Base-by-base conservation (phyloP, 2,329 filamentous ascomycete genomes). In the Moelleriella libera region DNA sequence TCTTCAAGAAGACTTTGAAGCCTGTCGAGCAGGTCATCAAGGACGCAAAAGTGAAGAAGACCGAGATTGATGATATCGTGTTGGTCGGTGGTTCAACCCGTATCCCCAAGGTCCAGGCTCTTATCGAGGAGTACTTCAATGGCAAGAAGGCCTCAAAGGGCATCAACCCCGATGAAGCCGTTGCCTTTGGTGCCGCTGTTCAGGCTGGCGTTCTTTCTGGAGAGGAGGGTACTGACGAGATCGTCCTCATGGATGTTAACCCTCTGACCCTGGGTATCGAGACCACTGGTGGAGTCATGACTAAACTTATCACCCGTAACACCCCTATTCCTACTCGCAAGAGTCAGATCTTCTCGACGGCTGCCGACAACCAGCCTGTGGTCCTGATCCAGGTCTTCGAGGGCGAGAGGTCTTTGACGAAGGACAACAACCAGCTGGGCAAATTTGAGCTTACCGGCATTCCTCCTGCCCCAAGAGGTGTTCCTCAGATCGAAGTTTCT, bases 1-100 rank as follows among this genome's bases (percentile, higher is more conserved):
- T 97, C 52, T 97, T 97, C 84, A 95, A 95, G 83, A 94, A 92
- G 80, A 97, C 92, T 50, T 80, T 97, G 56, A 95, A 96, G 82
- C 90, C 92, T 49, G 92, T 97, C 57, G 88, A 97, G 75, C 89
- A 96, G 78, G 92, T 97, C 57, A 80, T 98, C 64, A 94, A 95
- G 77, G 92, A 97, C 59, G 88, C 89, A 67, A 95, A 96, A 78
- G 78, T 96, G 61, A 90, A 90, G 82, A 97, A 96, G 84, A 72
- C 70, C 52, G 89, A 97, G 60, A 80, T 98, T 59, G 82, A 96
- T 61, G 92, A 97, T 66, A 96, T 98, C 57, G 92, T 98, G 55
- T 82, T 97, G 46, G 90, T 97, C 54, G 92, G 92, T 82, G 92
- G 92, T 70, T 97, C 92, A 52, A 97, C 92, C 56, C 90, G 92